phyloP scores from a whole-genome alignment of 768 basidiomycete genomes.

The Hemileccinum rubropunctum region DNA sequence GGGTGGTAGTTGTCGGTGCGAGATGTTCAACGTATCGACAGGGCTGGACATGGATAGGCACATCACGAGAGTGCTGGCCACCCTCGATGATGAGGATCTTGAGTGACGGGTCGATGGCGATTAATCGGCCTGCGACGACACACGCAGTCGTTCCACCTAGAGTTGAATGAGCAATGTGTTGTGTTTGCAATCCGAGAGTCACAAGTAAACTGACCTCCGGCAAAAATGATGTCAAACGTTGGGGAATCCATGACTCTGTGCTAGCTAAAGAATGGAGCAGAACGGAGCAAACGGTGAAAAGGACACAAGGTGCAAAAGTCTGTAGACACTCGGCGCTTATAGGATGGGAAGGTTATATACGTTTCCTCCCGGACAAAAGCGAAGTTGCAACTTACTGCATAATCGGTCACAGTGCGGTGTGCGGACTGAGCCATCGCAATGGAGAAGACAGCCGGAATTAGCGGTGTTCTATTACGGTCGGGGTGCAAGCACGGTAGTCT shows the following conservation, averaged over 20 bases:
- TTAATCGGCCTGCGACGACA: slow-evolving; percentile 50
- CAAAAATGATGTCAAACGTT: slow-evolving; percentile 53
- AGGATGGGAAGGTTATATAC: too few species aligned
- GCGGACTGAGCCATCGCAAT: too few species aligned
- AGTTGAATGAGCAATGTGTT: not conserved
- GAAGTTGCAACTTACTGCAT: too few species aligned
- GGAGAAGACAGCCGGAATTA: too few species aligned
- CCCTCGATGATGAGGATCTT: slow-evolving; percentile 62
- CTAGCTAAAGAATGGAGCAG: too few species aligned
- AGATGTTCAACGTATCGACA: slow-evolving; percentile 48
- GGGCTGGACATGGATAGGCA: slow-evolving; percentile 51
- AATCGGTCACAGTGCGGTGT: too few species aligned
- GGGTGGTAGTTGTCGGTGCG: slow-evolving; percentile 35
- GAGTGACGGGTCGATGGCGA: slow-evolving; percentile 49
- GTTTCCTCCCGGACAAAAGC: too few species aligned
- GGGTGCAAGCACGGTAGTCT: too few species aligned
- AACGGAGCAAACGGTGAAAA: not conserved
- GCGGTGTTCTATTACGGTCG: too few species aligned
- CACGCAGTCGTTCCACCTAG: slow-evolving; percentile 54
- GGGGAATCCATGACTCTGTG: slow-evolving; percentile 4
- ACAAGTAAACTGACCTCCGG: slow-evolving; percentile 42
- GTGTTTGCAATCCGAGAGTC: not conserved
- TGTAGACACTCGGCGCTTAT: not conserved
- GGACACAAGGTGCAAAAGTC: too few species aligned
- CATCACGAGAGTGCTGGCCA: slow-evolving; percentile 48